Conservation (phyloP, 1,284 basidiomycete species). For the Ustilago nuda region DNA sequence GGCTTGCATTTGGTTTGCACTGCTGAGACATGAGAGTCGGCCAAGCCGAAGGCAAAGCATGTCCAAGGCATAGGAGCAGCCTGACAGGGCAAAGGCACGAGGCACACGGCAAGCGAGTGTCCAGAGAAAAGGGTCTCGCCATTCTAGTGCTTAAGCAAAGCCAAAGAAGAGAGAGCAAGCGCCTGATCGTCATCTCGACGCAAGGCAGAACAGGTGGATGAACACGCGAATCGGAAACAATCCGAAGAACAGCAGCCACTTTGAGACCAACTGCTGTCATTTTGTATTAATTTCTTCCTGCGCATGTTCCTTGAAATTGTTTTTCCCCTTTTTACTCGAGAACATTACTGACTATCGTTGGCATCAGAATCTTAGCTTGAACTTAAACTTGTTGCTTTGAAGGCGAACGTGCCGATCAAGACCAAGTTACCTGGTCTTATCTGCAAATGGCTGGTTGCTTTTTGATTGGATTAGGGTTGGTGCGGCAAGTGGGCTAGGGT, state of each 20-base stretch:
- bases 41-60: conserved; percentile 1
- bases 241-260: conserved; percentile 1
- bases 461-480: no score
- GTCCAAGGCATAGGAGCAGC: conserved; percentile 7
- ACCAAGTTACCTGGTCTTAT: no score
- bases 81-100: not conserved
- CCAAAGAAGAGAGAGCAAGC: no score
- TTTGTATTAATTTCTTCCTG: not conserved
- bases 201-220: not conserved
- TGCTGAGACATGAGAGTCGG: conserved; percentile 1
- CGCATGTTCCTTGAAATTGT: not conserved
- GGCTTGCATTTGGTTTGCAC: conserved; percentile 13
- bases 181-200: not conserved
- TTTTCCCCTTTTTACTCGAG: no score
- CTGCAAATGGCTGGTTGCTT: no score
- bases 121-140: conserved; percentile 1
- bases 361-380: no score
- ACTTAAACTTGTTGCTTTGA: no score
- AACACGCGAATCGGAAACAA: conserved; percentile 6
- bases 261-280: conserved; percentile 8
- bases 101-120: not conserved
- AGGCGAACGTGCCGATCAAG: no score
- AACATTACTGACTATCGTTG: no score
- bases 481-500: not conserved
- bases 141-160: conserved; percentile 7